A percentile compares a stretch with the other conserved stretches of the same genome.
Evolutionary conservation across 202 grass and related monocot species (phyloP).

Genomic region (Elaeis oleifera): DNA sequence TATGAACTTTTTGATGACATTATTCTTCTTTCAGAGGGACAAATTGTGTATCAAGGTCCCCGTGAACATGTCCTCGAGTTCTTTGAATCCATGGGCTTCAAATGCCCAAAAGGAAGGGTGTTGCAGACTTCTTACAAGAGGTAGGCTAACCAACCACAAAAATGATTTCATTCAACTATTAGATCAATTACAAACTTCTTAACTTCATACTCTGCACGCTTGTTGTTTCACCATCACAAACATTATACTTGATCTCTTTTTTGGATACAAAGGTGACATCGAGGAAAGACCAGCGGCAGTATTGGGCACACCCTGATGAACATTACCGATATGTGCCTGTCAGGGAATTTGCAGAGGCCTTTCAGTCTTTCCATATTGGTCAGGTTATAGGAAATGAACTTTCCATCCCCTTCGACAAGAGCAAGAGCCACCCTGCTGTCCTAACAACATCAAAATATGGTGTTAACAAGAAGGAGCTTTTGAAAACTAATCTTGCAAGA

Average conservation of each 20-base stretch:
- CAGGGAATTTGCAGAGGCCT: conserved; percentile 15
- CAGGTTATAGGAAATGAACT: conserved; percentile 6
- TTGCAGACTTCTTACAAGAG: conserved; percentile 29
- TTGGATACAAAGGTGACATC: conserved; percentile 17
- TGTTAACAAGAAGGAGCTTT: conserved; percentile 16
- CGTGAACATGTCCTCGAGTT: conserved; percentile 14
- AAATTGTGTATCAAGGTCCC: conserved; percentile 24
- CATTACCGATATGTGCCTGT: conserved; percentile 23
- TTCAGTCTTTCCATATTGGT: conserved; percentile 29
- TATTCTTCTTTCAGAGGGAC: conserved; percentile 22
- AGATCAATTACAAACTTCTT: not conserved
- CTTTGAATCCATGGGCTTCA: conserved; percentile 22
- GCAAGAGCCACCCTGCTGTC: conserved; percentile 25
- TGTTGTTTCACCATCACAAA: not conserved
- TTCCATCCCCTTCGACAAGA: conserved; percentile 24
- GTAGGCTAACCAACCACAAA: not conserved
- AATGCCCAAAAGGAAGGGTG: conserved; percentile 26
- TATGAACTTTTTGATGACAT: conserved; percentile 28
- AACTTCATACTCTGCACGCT: not conserved
- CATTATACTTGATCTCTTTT: not conserved
- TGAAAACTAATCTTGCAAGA: conserved; percentile 25
- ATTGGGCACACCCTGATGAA: conserved; percentile 11
- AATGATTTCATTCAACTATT: not conserved
- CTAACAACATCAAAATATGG: conserved; percentile 22
- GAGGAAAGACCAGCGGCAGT: conserved; percentile 30